Evolutionary conservation across 495 filamentous ascomycete genomes (phyloP).

Genomic region (Achaetomiella virescens): DNA sequence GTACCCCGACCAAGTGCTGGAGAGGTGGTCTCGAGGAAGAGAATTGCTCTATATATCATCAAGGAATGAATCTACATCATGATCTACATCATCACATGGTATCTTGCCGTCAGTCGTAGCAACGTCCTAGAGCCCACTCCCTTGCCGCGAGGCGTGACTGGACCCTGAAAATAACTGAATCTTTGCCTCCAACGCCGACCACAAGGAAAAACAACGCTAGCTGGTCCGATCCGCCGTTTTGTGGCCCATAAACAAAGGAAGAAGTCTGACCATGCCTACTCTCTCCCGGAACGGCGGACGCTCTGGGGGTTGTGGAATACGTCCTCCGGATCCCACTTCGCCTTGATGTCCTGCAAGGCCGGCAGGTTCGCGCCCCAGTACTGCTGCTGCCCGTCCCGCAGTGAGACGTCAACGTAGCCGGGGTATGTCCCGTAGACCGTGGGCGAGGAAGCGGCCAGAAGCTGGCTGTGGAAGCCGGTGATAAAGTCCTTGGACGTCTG

Average conservation of each 20-base stretch:
- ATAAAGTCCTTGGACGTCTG: slow-evolving; percentile 42
- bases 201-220: too few species aligned
- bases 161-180: too few species aligned
- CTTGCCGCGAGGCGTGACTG: too few species aligned
- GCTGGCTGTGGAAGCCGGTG: slow-evolving; percentile 40
- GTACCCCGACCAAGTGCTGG: neutral
- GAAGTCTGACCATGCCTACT: neutral
- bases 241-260: neutral
- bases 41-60: neutral
- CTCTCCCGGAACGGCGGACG: slow-evolving; percentile 30
- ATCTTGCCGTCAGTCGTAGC: too few species aligned
- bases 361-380: slow-evolving; percentile 54
- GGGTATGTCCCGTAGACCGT: slow-evolving; percentile 52
- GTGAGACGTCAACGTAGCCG: slow-evolving; percentile 63
- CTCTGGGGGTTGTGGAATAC: slow-evolving; percentile 63
- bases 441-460: slow-evolving; percentile 25
- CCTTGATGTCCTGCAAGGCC: slow-evolving; percentile 47
- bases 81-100: too few species aligned
- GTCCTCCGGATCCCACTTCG: slow-evolving; percentile 45
- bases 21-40: neutral
- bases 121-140: too few species aligned
- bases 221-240: neutral
- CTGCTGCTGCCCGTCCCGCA: slow-evolving; percentile 43
- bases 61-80: neutral
- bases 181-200: too few species aligned